These are phyloP conservation scores for Lentinula boryana DNA, from an alignment of 768 basidiomycete species.

Conservation along the genomic window DNA sequence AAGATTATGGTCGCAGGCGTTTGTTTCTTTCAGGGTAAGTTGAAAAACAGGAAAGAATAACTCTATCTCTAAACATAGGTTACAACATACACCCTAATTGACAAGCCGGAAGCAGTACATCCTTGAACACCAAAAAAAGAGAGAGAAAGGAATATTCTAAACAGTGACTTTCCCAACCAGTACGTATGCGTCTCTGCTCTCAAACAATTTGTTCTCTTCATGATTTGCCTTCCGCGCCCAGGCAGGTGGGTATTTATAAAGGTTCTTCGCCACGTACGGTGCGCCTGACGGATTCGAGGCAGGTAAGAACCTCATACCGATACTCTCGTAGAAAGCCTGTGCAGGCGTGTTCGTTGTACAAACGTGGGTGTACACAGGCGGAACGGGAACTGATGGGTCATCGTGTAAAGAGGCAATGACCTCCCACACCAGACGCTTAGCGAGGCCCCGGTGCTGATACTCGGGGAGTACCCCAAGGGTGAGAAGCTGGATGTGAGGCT, in stretches of 20 bases:
- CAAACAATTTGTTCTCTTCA: conserved; percentile 26
- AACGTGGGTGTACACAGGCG: conserved; percentile 37
- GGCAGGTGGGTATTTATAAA: background rate
- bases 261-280: conserved; percentile 6
- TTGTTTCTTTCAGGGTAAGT: too few relatives aligned
- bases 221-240: conserved; percentile 18
- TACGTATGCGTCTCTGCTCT: conserved; percentile 37
- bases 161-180: conserved; percentile 27
- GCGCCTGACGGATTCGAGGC: background rate
- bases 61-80: too few relatives aligned
- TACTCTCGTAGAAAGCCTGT: conserved; percentile 35
- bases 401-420: conserved; percentile 20
- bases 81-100: too few relatives aligned
- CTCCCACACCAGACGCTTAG: conserved; percentile 31
- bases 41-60: too few relatives aligned
- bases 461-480: conserved; percentile 45
- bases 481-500: conserved; percentile 39
- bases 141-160: conserved; percentile 7
- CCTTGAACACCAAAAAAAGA: background rate
- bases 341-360: conserved; percentile 36
- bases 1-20: too few relatives aligned
- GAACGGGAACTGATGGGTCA: conserved; percentile 14
- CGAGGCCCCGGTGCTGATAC: conserved; percentile 37
- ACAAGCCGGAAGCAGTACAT: background rate
- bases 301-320: conserved; percentile 27